phyloP scores from a whole-genome alignment of 2,329 filamentous ascomycete species.

The Aureobasidium vineae region DNA sequence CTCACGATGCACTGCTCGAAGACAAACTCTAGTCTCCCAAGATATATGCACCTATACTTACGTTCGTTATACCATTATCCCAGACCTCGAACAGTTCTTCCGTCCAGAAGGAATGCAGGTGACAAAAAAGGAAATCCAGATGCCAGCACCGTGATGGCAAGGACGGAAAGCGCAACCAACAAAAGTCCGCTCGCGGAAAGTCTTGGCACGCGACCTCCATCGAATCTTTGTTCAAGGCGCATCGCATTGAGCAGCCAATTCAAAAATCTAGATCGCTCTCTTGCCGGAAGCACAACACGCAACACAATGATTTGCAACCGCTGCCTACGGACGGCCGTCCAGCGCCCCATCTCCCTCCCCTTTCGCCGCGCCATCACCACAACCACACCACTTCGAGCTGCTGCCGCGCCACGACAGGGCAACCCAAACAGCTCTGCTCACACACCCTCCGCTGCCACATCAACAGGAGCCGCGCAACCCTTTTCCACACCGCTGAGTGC shows the following conservation, averaged over 20 bases:
- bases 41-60: neutral
- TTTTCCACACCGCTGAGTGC: slow-evolving; percentile 44
- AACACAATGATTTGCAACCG: slow-evolving; percentile 43
- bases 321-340: slow-evolving; percentile 39
- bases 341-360: slow-evolving; percentile 30
- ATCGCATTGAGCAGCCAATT: neutral
- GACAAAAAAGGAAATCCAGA: neutral
- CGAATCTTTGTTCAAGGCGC: slow-evolving; percentile 20
- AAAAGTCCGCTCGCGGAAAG: slow-evolving; percentile 5
- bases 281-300: neutral
- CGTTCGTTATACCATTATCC: too few species aligned
- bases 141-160: neutral
- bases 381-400: slow-evolving; percentile 28
- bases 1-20: neutral
- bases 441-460: slow-evolving; percentile 42
- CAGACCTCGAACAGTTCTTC: neutral
- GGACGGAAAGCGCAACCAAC: slow-evolving; percentile 28
- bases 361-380: slow-evolving; percentile 12
- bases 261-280: neutral
- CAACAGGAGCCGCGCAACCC: slow-evolving; percentile 48
- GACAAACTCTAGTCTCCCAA: neutral
- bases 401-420: slow-evolving; percentile 35
- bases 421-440: slow-evolving; percentile 25
- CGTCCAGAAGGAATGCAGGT: neutral
- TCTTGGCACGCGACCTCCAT: slow-evolving; percentile 9